Conservation (phyloP, 805 yeast genomes). For the Candida orba region DNA sequence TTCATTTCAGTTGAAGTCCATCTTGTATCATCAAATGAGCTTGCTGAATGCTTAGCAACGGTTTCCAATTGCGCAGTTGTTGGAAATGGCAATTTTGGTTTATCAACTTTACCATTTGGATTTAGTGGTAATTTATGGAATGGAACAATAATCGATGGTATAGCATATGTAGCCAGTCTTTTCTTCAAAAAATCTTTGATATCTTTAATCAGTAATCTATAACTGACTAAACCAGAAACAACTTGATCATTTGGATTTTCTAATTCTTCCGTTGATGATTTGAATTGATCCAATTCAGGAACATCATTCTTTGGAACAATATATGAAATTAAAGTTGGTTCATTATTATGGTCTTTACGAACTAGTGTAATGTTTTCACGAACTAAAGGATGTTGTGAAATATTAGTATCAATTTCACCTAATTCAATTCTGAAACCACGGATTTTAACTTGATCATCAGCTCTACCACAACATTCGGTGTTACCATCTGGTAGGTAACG, state of each 20-base stretch:
- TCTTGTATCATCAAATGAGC: conserved; percentile 38
- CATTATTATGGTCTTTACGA: conserved; percentile 85
- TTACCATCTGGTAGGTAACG: conserved; percentile 95
- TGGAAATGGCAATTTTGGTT: conserved; percentile 95
- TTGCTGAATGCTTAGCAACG: conserved; percentile 48
- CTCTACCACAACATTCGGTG: conserved; percentile 97
- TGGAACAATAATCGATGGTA: conserved; percentile 89
- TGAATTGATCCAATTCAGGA: conserved; percentile 36
- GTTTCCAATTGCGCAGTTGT: conserved; percentile 75
- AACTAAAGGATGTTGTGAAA: conserved; percentile 87
- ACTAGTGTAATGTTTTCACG: conserved; percentile 92
- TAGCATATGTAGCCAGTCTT: conserved; percentile 87
- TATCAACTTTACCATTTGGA: conserved; percentile 98
- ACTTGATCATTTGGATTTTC: conserved; percentile 49
- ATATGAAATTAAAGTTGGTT: conserved; percentile 84
- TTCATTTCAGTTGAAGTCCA: conserved; percentile 60
- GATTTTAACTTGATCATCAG: conserved; percentile 97
- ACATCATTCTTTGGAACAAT: conserved; percentile 73
- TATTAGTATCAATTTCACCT: conserved; percentile 96
- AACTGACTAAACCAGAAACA: conserved; percentile 71
- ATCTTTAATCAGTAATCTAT: conserved; percentile 70
- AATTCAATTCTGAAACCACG: conserved; percentile 98
- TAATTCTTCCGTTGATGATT: conserved; percentile 36
- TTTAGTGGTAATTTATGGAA: conserved; percentile 81
- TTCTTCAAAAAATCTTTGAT: conserved; percentile 78